phyloP scores from a whole-genome alignment of 306 rosid genomes.

The Parietaria judaica region DNA sequence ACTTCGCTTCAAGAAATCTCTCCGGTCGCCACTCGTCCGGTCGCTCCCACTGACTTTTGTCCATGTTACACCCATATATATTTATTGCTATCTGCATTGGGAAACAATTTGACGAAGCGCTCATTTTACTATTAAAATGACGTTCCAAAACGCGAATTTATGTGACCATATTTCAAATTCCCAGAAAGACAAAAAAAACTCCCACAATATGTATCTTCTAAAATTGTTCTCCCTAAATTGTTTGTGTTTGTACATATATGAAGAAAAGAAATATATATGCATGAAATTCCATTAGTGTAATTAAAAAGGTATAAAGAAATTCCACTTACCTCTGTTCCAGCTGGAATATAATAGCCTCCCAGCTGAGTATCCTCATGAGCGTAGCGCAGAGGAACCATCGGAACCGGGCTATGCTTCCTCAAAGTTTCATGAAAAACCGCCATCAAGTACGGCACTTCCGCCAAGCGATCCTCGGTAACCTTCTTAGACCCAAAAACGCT shows the following conservation, averaged over 20 bases:
- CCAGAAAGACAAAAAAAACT: too few species aligned
- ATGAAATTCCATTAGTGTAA: too few species aligned
- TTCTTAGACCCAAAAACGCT: constrained; percentile 45
- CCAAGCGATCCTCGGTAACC: constrained; percentile 50
- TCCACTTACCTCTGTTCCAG: constrained; percentile 64
- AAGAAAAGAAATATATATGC: too few species aligned
- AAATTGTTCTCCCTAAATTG: too few species aligned
- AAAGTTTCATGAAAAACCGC: constrained; percentile 90
- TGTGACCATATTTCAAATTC: too few species aligned
- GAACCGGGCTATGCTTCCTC: constrained; percentile 70
- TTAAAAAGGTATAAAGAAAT: not conserved
- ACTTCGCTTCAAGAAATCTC: constrained; percentile 66
- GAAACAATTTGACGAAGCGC: too few species aligned
- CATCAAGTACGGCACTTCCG: constrained; percentile 53
- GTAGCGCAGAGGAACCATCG: constrained; percentile 60
- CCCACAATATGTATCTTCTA: too few species aligned
- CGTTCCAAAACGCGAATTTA: too few species aligned
- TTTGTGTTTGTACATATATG: too few species aligned
- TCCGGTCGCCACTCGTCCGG: constrained; percentile 75
- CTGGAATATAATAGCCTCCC: constrained; percentile 74
- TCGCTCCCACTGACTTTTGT: constrained; percentile 54
- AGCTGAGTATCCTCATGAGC: constrained; percentile 73
- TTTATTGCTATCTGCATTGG: constrained; percentile 65
- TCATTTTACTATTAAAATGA: too few species aligned
- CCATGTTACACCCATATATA: constrained; percentile 92